A percentile compares a stretch with the other conserved stretches of the same genome.
Conservation (phyloP, 164 flowering plant species). For the Houttuynia cordata region DNA sequence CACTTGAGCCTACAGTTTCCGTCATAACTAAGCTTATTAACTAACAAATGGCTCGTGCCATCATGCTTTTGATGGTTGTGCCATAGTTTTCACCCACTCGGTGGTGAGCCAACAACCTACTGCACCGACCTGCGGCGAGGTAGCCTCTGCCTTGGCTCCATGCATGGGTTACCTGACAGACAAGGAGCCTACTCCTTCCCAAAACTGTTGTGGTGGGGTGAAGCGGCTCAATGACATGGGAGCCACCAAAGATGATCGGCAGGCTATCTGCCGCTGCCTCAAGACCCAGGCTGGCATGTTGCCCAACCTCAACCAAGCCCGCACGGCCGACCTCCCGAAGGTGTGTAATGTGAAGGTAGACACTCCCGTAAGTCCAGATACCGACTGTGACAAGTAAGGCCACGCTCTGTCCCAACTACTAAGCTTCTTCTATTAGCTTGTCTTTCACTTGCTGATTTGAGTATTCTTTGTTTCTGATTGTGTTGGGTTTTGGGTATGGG, state of each 20-base stretch:
- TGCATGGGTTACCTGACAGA: conserved; percentile 19
- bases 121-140: conserved; percentile 1
- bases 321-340: not conserved
- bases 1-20: not conserved
- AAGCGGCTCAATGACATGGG: not conserved
- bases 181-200: conserved; percentile 8
- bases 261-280: conserved; percentile 20
- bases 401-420: not conserved
- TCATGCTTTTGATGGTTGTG: conserved; percentile 2
- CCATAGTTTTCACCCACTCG: conserved; percentile 3
- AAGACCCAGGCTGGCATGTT: not conserved
- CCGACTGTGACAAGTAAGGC: conserved; percentile 4
- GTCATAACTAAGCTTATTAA: not conserved
- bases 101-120: conserved; percentile 4
- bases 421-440: not conserved
- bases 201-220: conserved; percentile 23
- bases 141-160: conserved; percentile 6
- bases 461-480: not conserved
- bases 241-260: conserved; percentile 5
- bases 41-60: conserved; percentile 6
- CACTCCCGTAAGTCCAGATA: not conserved
- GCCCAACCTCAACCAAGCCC: not conserved
- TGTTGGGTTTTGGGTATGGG: too few relatives aligned
- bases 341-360: conserved; percentile 1
- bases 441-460: not conserved